Evolutionary conservation across 176 grass and related monocot genomes (phyloP), one percentile per base, ranked within the genome.

Genomic region (Metroxylon sagu): DNA sequence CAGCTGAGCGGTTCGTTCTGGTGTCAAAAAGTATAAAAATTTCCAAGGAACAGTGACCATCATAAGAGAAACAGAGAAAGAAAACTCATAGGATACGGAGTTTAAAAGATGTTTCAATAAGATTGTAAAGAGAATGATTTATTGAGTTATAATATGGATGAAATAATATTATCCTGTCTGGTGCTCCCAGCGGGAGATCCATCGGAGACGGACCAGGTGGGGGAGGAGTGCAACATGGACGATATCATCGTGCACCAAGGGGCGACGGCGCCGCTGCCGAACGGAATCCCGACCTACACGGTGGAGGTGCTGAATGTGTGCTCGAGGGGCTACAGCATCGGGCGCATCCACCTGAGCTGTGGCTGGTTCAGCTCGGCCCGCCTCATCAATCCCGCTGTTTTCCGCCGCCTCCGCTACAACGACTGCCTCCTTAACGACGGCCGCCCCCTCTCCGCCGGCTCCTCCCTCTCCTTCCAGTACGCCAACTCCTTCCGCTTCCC

Each of bases 391-490:
- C 92, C 92, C 3, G 39, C 54, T 60, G 27, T 88, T 68, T 97
- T 97, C 78, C 87, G 92, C 23, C 80, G 92, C 49, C 50, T 97
- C 15, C 53, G 78, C 3, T 75, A 60, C 18, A 64, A 91, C 56
- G 86, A 97, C 67, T 97, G 92, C 83, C 84, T 97, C 57, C 43
- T 97, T 72, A 90, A 97, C 80, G 81, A 88, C 65, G 92, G 87
- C 10, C 83, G 73, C 12, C 69, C 86, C 2, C 25, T 97, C 16
- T 77, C 68, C 25, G 65, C 80, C 8, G 87, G 92, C 10, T 79
- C 82, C 55, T 71, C 77, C 14, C 3, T 97, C 28, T 85, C 92
- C 48, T 97, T 97, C 69, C 71, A 82, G 61, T 97, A 97, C 82
- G 67, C 92, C 77, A 96, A 97, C 72, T 88, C 92, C 16, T 97